These are phyloP conservation scores for Sphagnum magellanicum DNA, from an alignment of 228 moss, liverwort and hornwort species.

Conservation along the genomic window DNA sequence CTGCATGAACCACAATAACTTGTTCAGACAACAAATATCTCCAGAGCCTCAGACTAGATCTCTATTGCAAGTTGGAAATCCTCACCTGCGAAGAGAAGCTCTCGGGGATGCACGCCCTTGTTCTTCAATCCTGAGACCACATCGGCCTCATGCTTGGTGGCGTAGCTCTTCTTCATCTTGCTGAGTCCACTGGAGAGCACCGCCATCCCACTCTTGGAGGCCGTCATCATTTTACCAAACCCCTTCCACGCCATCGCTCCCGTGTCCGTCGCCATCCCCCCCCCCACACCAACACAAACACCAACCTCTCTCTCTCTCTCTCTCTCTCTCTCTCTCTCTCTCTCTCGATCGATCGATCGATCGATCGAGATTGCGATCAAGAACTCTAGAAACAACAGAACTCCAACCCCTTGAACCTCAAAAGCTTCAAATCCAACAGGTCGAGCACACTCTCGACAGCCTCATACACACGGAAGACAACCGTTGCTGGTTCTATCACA, in stretches of 20 bases:
- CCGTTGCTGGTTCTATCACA: too few species aligned
- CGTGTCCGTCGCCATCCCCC: conserved; percentile 33
- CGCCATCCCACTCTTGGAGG: conserved; percentile 74
- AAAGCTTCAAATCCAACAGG: too few species aligned
- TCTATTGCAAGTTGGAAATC: background rate
- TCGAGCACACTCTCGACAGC: too few species aligned
- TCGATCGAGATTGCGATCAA: too few species aligned
- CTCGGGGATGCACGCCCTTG: conserved; percentile 48
- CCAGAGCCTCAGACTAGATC: too few species aligned
- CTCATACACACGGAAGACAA: too few species aligned
- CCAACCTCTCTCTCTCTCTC: background rate
- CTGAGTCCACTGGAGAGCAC: conserved; percentile 65
- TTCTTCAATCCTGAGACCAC: conserved; percentile 73
- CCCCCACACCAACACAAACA: background rate
- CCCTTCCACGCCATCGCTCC: conserved; percentile 63
- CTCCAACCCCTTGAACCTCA: too few species aligned
- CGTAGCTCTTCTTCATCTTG: conserved; percentile 81
- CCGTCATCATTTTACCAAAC: conserved; percentile 75
- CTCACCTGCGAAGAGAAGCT: conserved; percentile 54
- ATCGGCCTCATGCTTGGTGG: conserved; percentile 78
- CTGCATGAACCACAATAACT: too few species aligned
- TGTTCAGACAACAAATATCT: too few species aligned
- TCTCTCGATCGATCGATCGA: background rate
- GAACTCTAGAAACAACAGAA: too few species aligned
- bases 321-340: background rate